Percentiles rank a stretch among this genome's conserved stretches.
These are phyloP conservation scores for Metarhizium humberi DNA, from an alignment of 2,329 filamentous ascomycete genomes.

Conservation along the genomic window DNA sequence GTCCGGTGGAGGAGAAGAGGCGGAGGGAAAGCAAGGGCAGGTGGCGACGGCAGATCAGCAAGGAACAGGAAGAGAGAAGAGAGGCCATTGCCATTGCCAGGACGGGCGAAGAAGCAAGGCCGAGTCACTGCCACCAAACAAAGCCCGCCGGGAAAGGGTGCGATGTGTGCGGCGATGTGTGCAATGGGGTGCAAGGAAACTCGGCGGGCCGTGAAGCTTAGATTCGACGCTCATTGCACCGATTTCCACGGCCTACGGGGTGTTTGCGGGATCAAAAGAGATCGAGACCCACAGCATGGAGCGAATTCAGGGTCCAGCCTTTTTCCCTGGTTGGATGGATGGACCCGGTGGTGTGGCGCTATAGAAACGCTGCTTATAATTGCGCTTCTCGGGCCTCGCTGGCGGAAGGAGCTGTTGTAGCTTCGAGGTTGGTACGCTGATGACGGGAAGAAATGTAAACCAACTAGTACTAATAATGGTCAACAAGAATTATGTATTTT, in stretches of 20 bases:
- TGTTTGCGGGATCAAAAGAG: constrained; percentile 17
- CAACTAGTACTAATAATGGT: no score
- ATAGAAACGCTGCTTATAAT: background rate
- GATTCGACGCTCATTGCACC: constrained; percentile 24
- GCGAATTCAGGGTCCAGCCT: constrained; percentile 15
- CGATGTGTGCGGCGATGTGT: background rate
- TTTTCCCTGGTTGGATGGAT: background rate
- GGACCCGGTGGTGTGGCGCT: constrained; percentile 1
- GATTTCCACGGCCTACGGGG: constrained; percentile 20
- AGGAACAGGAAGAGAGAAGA: background rate
- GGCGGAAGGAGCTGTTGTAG: no score
- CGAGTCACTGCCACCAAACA: background rate
- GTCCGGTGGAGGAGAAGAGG: background rate
- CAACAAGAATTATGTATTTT: no score
- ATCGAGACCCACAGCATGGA: constrained; percentile 13
- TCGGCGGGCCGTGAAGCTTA: constrained; percentile 9
- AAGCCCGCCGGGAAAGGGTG: background rate
- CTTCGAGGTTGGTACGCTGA: no score
- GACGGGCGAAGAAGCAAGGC: background rate
- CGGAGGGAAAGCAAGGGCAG: background rate
- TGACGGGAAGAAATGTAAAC: no score
- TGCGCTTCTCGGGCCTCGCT: no score
- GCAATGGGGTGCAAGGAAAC: background rate
- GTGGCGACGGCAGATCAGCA: constrained; percentile 1
- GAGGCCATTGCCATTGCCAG: constrained; percentile 3